phyloP scores from a whole-genome alignment of 139 green algal genomes.

The Pleodorina starrii region DNA sequence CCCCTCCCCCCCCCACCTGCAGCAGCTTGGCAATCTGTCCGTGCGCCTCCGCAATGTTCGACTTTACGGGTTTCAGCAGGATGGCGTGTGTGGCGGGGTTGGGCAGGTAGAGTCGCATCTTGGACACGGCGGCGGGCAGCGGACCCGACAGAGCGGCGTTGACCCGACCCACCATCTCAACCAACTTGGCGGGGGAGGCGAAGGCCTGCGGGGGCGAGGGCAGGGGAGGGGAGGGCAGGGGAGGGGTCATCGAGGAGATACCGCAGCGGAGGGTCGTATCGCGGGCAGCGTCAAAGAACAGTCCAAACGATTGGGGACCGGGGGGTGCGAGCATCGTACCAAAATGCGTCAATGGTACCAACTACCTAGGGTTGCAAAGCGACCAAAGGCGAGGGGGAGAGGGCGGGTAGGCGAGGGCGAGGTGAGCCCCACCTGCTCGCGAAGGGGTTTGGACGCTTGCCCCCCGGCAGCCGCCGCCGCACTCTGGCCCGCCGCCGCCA shows the following conservation, averaged over 20 bases:
- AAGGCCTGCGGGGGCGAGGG: slow-evolving; percentile 98
- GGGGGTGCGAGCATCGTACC: too few species aligned
- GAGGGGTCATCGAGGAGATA: too few species aligned
- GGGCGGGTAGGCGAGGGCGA: neutral
- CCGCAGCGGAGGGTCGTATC: too few species aligned
- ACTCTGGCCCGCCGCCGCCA: slow-evolving; percentile 56
- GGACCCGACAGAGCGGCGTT: slow-evolving; percentile 75
- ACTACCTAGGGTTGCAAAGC: too few species aligned
- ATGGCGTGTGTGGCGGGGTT: slow-evolving; percentile 84
- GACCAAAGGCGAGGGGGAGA: too few species aligned
- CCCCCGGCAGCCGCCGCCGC: slow-evolving; percentile 39
- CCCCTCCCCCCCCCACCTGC: slow-evolving; percentile 44
- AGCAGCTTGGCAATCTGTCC: slow-evolving; percentile 88
- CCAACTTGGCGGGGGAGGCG: slow-evolving; percentile 84
- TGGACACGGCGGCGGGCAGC: slow-evolving; percentile 77
- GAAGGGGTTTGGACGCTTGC: slow-evolving; percentile 65
- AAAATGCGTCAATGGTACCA: too few species aligned
- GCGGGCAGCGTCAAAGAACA: too few species aligned
- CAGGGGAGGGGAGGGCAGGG: neutral
- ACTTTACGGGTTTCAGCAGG: slow-evolving; percentile 93
- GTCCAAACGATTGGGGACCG: too few species aligned
- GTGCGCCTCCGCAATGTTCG: slow-evolving; percentile 96
- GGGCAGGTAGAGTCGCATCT: slow-evolving; percentile 91
- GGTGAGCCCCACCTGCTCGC: slow-evolving; percentile 73
- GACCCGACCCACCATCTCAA: slow-evolving; percentile 86